Base-by-base conservation (phyloP, 306 rosid species). In the Sphenostylis stenocarpa region DNA sequence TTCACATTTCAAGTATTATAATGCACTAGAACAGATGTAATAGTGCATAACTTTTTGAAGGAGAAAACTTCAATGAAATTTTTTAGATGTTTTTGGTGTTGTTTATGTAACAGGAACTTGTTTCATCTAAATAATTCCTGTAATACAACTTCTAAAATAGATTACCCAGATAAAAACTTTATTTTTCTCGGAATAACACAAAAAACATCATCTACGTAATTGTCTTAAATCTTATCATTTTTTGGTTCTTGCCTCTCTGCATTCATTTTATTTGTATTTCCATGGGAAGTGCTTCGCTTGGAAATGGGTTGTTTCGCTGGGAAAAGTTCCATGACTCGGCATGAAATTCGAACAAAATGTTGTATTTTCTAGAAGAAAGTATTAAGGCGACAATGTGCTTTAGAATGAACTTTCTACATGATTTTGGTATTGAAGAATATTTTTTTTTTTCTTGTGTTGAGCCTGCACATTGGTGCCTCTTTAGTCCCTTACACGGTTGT, bases 401-500 rank as follows among this genome's bases (percentile, higher is more conserved):
- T 29, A 31, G 26, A 19, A 57, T 49, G 17, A 41, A 70, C 11
- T 26, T 47, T 17, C 52, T 77, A 51, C 61, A n/a, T 41, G 39
- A 44, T 24, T 44, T 15, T 26, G 60, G 44, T 33, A 34, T 48
- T 70, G 17, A 62, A 33, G 38, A 43, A 4, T 7, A 2, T 43
- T 20, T 28, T 48, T 17, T 48, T 48, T 10, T 65, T 3, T 53
- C 5, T 29, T 41, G 31, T 28, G 57, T 53, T 68, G 68, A 66
- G 62, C 36, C 5, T 75, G 58, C 20, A 36, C 7, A 23, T 23
- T 11, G 38, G 41, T 60, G 69, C 43, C 23, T 77, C 73, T 19
- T 68, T 53, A 36, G 71, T 76, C 72, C 64, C 81, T 81, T 67
- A 85, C 39, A 28, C 41, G 34, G 41, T 67, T 79, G 56, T 66